Base-by-base conservation (phyloP, 1,139 yeast genomes). In the Pichia cactophila region DNA sequence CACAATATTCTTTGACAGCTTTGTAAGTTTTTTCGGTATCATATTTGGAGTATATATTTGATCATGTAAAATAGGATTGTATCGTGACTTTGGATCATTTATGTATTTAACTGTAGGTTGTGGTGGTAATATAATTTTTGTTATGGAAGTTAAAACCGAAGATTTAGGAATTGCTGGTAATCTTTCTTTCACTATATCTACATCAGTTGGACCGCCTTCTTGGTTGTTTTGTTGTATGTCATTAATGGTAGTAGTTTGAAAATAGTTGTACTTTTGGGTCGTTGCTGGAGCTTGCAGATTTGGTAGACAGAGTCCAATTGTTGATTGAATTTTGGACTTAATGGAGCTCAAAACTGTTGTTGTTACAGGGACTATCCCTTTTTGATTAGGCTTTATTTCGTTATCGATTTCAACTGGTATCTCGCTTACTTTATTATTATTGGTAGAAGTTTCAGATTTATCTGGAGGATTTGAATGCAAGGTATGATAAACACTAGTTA, bases 71-170 rank as follows among this genome's bases (percentile, higher is more conserved):
- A 79, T 75, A 9, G 75, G 76, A 29, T 71, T 68, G 9, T 56
- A 47, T 45, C 90, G 69, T 1, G 74, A 62, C 0, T 63, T 64
- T 5, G 80, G 90, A 60, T 89, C 87, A 36, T 78, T 77, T 23
- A 92, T 78, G 63, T 77, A 92, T 49, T 76, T 74, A 48, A 72
- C 61, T 0, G 90, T 76, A 0, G 98, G 98, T 10, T 85, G 68
- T 1, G 97, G 96, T 0, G 97, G 97, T n/a, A 87, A 66, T 3
- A 92, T 67, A 11, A 89, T 77, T 1, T 89, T 77, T 1, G 88
- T 78, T 0, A 95, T 95, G 2, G 95, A 82, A 55, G 86, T 89
- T n/a, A 90, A 66, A 50, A 90, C 78, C 0, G 95, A 84, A 0
- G 94, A 74, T 58, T 81, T 86, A 1, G 90, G 92, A 6, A 67